Evolutionary conservation across 768 basidiomycete species (phyloP).

Genomic region (Mycena belliarum): DNA sequence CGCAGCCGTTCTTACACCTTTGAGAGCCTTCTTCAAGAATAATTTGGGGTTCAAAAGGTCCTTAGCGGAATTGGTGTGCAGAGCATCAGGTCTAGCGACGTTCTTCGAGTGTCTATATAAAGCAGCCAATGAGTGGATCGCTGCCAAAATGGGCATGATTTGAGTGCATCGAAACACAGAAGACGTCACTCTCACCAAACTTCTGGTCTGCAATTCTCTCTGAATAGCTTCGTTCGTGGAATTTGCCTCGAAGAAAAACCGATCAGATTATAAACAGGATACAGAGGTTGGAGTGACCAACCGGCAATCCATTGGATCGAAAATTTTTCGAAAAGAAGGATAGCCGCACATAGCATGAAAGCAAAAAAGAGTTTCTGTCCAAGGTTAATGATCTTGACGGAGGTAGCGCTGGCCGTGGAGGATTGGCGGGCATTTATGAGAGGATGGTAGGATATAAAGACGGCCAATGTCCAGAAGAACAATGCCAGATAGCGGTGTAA

Average conservation of each 20-base stretch:
- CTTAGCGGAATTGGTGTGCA: conserved; percentile 41
- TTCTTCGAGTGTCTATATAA: conserved; percentile 81
- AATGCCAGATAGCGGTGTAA: conserved; percentile 68
- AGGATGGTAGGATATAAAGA: conserved; percentile 76
- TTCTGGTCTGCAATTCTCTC: conserved; percentile 86
- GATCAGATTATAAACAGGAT: background rate
- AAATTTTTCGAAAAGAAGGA: conserved; percentile 82
- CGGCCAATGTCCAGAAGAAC: conserved; percentile 61
- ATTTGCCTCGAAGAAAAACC: conserved; percentile 42
- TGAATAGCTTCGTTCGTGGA: conserved; percentile 77
- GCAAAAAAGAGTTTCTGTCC: conserved; percentile 71
- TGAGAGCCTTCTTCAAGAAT: conserved; percentile 69
- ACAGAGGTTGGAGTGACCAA: background rate
- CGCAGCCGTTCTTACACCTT: conserved; percentile 70
- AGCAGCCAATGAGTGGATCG: conserved; percentile 63
- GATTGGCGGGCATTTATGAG: conserved; percentile 53
- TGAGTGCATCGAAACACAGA: too few relatives aligned
- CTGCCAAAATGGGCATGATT: too few relatives aligned
- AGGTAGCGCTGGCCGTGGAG: conserved; percentile 30
- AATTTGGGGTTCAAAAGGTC: conserved; percentile 54
- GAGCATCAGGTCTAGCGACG: conserved; percentile 66
- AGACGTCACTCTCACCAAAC: conserved; percentile 72
- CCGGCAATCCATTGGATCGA: conserved; percentile 83
- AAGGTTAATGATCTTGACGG: conserved; percentile 47
- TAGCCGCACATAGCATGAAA: conserved; percentile 62